Evolutionary conservation across 2,329 filamentous ascomycete species (phyloP).

Genomic region (Fusarium domesticum): DNA sequence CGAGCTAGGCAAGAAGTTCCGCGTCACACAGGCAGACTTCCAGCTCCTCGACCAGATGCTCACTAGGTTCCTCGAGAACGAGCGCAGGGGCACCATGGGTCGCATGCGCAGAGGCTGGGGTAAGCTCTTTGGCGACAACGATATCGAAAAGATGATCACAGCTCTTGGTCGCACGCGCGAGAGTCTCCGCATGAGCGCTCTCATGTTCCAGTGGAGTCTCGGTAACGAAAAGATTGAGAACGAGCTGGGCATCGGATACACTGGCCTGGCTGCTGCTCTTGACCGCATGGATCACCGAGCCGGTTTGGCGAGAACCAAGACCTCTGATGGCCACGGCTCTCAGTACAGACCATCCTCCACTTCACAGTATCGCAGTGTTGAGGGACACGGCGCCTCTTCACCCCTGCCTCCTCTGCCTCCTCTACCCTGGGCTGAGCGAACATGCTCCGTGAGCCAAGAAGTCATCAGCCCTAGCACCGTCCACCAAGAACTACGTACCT

Average conservation of each 20-base stretch:
- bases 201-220: constrained; percentile 64
- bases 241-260: constrained; percentile 64
- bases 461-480: constrained; percentile 1
- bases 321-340: constrained; percentile 15
- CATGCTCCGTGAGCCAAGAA: constrained; percentile 20
- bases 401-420: constrained; percentile 26
- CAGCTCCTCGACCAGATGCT: constrained; percentile 62
- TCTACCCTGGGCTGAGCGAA: constrained; percentile 26
- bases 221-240: constrained; percentile 57
- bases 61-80: constrained; percentile 57
- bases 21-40: constrained; percentile 59
- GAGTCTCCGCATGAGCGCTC: constrained; percentile 59
- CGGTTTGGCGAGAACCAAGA: constrained; percentile 20
- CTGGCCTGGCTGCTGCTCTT: constrained; percentile 62
- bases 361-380: constrained; percentile 23
- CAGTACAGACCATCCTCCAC: constrained; percentile 26
- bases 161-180: constrained; percentile 59
- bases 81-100: constrained; percentile 58
- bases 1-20: constrained; percentile 64
- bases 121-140: constrained; percentile 60
- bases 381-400: constrained; percentile 11
- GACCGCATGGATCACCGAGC: constrained; percentile 39
- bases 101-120: constrained; percentile 60
- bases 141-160: constrained; percentile 57
- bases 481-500: constrained; percentile 15